These are phyloP conservation scores for Rhododendron kiyosumense DNA, from an alignment of 148 eudicot species.

Conservation along the genomic window DNA sequence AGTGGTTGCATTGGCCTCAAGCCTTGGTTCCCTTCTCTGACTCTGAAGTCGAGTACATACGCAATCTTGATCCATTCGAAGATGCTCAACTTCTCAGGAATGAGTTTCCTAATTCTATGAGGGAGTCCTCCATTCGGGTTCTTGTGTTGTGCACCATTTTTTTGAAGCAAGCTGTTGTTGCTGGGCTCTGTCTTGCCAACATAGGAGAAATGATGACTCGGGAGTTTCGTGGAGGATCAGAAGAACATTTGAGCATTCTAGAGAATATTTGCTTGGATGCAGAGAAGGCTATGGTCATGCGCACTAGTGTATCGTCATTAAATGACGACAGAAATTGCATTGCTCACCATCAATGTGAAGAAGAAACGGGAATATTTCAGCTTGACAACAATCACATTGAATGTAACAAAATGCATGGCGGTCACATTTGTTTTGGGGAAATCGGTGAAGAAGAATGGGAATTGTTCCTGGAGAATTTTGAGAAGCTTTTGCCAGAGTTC, in stretches of 20 bases:
- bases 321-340: constrained; percentile 4
- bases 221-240: constrained; percentile 47
- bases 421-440: constrained; percentile 50
- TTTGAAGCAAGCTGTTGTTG: constrained; percentile 53
- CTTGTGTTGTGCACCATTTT: constrained; percentile 80
- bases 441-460: constrained; percentile 62
- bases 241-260: constrained; percentile 55
- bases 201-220: constrained; percentile 96
- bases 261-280: constrained; percentile 62
- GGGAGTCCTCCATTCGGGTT: constrained; percentile 71
- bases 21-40: constrained; percentile 83
- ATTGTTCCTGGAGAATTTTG: constrained; percentile 54
- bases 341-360: constrained; percentile 10
- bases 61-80: constrained; percentile 56
- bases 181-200: constrained; percentile 76
- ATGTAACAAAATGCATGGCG: neutral
- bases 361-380: constrained; percentile 31
- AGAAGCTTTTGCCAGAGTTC: constrained; percentile 53
- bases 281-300: constrained; percentile 24
- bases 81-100: constrained; percentile 69
- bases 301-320: neutral
- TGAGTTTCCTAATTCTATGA: constrained; percentile 50
- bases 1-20: constrained; percentile 99
- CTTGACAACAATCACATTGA: constrained; percentile 30
- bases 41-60: constrained; percentile 63